Evolutionary conservation across 2,329 filamentous ascomycete genomes (phyloP).

Genomic region (Sordariomycetes sp.): DNA sequence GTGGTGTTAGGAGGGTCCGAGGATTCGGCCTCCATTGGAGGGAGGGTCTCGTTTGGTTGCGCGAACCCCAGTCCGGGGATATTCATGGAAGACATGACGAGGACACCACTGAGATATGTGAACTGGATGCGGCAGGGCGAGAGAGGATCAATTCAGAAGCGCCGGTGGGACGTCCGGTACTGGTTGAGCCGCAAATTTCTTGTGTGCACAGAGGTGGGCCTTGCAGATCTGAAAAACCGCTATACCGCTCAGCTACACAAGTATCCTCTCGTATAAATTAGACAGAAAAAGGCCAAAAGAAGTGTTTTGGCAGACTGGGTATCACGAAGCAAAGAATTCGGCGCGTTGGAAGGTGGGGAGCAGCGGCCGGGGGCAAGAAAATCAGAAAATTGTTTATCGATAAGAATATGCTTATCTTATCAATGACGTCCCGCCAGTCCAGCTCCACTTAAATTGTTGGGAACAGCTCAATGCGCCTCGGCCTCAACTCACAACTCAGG

Average conservation of each 20-base stretch:
- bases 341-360: background rate
- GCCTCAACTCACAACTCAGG: slow-evolving; percentile 2
- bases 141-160: background rate
- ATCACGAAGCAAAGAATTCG: background rate
- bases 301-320: background rate
- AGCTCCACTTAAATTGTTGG: background rate
- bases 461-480: background rate
- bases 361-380: background rate
- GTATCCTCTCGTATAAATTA: background rate
- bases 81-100: slow-evolving; percentile 28
- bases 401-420: slow-evolving; percentile 2
- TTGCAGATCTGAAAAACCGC: background rate
- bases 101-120: background rate
- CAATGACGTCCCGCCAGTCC: background rate
- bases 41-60: slow-evolving; percentile 28
- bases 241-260: background rate
- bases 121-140: background rate
- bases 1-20: background rate
- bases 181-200: background rate
- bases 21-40: slow-evolving; percentile 22
- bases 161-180: background rate
- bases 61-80: slow-evolving; percentile 32
- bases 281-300: background rate
- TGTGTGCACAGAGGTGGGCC: background rate
- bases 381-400: slow-evolving; percentile 3